Conservation (phyloP, 192 early-diverging fungal species). For the Rhizophagus clarus region DNA sequence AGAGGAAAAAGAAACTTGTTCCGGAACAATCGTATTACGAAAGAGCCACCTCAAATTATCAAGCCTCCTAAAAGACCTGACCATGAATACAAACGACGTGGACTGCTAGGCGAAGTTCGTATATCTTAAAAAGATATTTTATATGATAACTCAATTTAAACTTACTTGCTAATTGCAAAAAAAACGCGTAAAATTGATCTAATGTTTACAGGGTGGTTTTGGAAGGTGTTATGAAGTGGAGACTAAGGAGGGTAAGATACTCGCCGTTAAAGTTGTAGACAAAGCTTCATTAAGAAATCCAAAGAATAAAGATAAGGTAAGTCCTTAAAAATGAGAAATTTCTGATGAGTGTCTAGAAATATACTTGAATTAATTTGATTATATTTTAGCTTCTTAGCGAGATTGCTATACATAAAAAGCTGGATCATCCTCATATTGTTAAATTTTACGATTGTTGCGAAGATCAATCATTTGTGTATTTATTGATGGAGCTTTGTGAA, state of each 20-base stretch:
- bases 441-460: conserved; percentile 84
- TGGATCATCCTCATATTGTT: conserved; percentile 82
- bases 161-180: too few relatives aligned
- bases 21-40: background rate
- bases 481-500: conserved; percentile 91
- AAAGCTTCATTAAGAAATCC: conserved; percentile 46
- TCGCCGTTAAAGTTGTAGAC: conserved; percentile 66
- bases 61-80: background rate
- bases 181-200: too few relatives aligned
- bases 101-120: background rate
- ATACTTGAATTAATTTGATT: background rate
- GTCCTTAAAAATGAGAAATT: background rate
- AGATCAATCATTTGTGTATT: conserved; percentile 82
- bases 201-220: conserved; percentile 77
- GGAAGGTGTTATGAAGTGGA: conserved; percentile 81
- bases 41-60: conserved; percentile 1
- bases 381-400: conserved; percentile 66
- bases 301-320: conserved; percentile 50
- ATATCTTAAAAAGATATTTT: background rate
- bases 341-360: background rate
- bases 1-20: background rate
- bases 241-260: conserved; percentile 46
- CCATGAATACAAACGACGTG: conserved; percentile 8
- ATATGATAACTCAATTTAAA: background rate
- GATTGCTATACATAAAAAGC: conserved; percentile 74